Conservation (phyloP, 805 yeast species). For the Kregervanrija delftensis region DNA sequence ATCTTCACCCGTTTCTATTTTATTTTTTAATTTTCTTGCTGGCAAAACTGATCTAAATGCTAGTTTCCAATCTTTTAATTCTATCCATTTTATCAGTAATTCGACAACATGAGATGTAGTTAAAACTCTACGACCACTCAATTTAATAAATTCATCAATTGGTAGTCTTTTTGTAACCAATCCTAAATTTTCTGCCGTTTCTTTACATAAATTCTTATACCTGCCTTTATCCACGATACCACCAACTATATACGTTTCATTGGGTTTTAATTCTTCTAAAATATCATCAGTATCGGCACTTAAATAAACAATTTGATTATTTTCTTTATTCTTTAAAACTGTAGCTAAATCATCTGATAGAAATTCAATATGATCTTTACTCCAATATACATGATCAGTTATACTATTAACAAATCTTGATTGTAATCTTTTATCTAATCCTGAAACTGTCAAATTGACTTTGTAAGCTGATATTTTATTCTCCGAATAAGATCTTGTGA, state of each 20-base stretch:
- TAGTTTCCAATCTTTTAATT: constrained; percentile 70
- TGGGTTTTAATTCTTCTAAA: constrained; percentile 55
- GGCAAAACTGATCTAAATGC: constrained; percentile 90
- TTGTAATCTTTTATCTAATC: constrained; percentile 60
- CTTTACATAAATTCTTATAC: constrained; percentile 69
- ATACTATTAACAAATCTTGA: constrained; percentile 61
- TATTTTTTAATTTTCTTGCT: constrained; percentile 49
- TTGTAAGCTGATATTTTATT: constrained; percentile 55
- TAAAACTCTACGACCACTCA: constrained; percentile 81
- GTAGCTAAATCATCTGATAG: constrained; percentile 30
- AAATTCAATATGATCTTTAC: constrained; percentile 43
- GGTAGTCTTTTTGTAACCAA: constrained; percentile 75
- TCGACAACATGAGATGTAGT: constrained; percentile 97
- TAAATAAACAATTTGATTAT: constrained; percentile 47
- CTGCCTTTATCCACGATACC: constrained; percentile 96
- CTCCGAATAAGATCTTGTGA: constrained; percentile 75
- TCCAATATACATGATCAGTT: constrained; percentile 62
- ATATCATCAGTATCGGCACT: constrained; percentile 82
- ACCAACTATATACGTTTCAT: constrained; percentile 79
- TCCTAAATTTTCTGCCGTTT: constrained; percentile 72
- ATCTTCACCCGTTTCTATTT: constrained; percentile 12
- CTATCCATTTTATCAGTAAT: constrained; percentile 73
- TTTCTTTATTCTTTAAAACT: constrained; percentile 33
- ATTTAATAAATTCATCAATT: constrained; percentile 72
- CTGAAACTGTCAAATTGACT: constrained; percentile 53